Base-by-base conservation (phyloP, 306 rosid species). In the Sechiopsis laciniata region DNA sequence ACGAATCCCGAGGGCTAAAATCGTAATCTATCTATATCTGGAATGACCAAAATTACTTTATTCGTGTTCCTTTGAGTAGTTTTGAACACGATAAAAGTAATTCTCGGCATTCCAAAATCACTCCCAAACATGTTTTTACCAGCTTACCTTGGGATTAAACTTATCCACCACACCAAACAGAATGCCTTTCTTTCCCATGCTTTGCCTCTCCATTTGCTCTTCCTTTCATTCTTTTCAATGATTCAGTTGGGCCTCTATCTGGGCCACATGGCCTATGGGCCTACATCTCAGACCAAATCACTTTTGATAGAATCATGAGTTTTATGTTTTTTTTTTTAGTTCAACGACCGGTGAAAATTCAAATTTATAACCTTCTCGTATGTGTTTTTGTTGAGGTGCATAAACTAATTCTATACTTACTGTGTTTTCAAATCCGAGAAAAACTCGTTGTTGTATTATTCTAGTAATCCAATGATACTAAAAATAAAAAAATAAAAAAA, bases 1-100 rank as follows among this genome's bases (percentile, higher is more conserved):
- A 72, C 80, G 85, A 83, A 58, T 84, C 85, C 82, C 84, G 75
- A 64, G 24, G 66, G 77, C 68, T 79, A 80, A 79, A 10, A 57
- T 56, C 73, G 21, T 21, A 19, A 68, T 10, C 57, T 37, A 2
- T 11, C 4, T 5, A 1, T 11, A 48, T 45, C 0, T 13, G 50
- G 3, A 45, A 10, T 45, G 50, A 45, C 50, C 12, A 10, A 10
- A 45, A 45, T 45, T 10, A 45, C 13, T 8, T 45, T 45, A 2
- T 10, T 45, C 12, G 11, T 9, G 50, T 45, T 10, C 13, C 1
- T 12, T 48, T 48, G 0, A 48, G 5, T 48, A 48, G 5, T 46
- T 46, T 46, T 46, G 52, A 46, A 11, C 52, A 46, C 14, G 52
- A 46, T 11, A 40, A 40, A 40, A 40, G 46, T 40, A 3, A 40